Evolutionary conservation across 139 green algal species (phyloP).

Genomic region (Choricystis sp.): DNA sequence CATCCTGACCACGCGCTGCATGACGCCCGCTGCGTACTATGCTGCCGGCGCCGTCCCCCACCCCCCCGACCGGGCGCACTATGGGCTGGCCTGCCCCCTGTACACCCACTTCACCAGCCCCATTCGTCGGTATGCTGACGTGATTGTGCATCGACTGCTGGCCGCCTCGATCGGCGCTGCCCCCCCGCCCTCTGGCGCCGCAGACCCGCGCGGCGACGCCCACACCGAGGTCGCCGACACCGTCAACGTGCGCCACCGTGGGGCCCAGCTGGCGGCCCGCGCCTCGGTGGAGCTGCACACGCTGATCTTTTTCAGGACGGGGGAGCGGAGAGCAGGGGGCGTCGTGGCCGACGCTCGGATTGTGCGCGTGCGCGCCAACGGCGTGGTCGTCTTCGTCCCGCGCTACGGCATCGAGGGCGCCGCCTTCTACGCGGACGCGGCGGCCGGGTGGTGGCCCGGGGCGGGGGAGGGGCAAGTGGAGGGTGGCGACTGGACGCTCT

Average conservation of each 20-base stretch:
- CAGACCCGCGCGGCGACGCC: slow-evolving; percentile 26
- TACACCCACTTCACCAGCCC: slow-evolving; percentile 98
- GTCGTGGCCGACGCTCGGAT: slow-evolving; percentile 14
- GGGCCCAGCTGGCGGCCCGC: slow-evolving; percentile 81
- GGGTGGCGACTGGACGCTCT: neutral
- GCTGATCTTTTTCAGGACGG: slow-evolving; percentile 70
- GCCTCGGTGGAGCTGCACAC: slow-evolving; percentile 90
- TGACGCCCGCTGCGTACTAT: slow-evolving; percentile 82
- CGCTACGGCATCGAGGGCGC: slow-evolving; percentile 94
- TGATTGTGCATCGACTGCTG: slow-evolving; percentile 87
- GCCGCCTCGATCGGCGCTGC: slow-evolving; percentile 50
- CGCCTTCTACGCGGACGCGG: slow-evolving; percentile 34
- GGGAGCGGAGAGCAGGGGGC: too few relatives aligned
- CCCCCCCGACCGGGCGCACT: slow-evolving; percentile 68
- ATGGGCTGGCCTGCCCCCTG: slow-evolving; percentile 72
- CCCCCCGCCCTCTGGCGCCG: slow-evolving; percentile 41
- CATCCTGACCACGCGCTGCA: slow-evolving; percentile 95
- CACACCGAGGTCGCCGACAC: slow-evolving; percentile 56
- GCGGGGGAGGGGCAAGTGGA: slow-evolving; percentile 2
- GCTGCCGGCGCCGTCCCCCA: slow-evolving; percentile 15
- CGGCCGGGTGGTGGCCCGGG: neutral
- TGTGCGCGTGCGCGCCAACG: slow-evolving; percentile 55
- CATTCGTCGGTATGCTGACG: slow-evolving; percentile 81
- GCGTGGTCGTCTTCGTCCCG: slow-evolving; percentile 87
- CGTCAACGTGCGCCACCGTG: slow-evolving; percentile 80